These are phyloP conservation scores for Rhododendron griersonianum DNA, from an alignment of 148 eudicot species.

Conservation along the genomic window DNA sequence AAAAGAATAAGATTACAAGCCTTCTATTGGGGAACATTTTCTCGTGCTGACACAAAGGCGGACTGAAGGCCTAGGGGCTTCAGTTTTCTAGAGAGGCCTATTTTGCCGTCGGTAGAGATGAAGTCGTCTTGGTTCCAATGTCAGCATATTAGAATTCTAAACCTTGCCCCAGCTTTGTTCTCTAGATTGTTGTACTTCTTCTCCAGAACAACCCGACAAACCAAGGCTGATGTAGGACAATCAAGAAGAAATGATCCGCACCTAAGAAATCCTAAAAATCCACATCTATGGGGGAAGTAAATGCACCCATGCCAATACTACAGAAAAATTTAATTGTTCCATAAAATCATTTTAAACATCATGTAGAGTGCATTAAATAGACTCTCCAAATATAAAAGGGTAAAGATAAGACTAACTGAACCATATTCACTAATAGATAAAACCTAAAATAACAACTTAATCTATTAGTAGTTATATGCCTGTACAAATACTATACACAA, in stretches of 20 bases:
- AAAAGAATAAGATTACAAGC: neutral
- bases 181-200: neutral
- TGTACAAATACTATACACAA: neutral
- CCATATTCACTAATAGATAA: neutral
- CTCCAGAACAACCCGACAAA: neutral
- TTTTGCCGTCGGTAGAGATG: neutral
- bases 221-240: neutral
- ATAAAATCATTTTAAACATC: neutral
- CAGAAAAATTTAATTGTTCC: neutral
- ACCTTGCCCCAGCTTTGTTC: neutral
- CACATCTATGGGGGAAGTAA: neutral
- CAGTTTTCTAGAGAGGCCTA: neutral
- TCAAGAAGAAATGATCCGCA: neutral
- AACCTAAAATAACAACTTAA: neutral
- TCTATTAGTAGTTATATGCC: neutral
- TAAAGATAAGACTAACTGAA: neutral
- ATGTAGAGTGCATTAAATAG: no score
- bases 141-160: neutral
- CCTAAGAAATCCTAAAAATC: neutral
- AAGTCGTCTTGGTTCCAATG: neutral
- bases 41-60: neutral
- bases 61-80: neutral
- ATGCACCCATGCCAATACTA: neutral
- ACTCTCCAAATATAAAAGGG: neutral
- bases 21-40: neutral